Percentiles rank a stretch among this genome's conserved stretches.
Evolutionary conservation across 352 stramenopile genomes (phyloP).

Genomic region (Globisporangium takayamanum): DNA sequence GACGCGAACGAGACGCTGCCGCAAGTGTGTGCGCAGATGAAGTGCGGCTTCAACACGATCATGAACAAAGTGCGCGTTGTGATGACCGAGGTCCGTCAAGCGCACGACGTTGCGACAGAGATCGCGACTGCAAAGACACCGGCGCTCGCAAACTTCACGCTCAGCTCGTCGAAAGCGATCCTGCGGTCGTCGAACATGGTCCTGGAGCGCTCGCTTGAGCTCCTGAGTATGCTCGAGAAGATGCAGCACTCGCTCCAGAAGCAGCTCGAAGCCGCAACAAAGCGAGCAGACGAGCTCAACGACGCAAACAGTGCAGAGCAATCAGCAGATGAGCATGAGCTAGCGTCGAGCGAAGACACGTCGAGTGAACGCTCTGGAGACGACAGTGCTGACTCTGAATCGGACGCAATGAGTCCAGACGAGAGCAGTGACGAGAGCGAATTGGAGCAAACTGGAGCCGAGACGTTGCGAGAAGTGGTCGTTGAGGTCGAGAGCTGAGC

Average conservation of each 20-base stretch:
- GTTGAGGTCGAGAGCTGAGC: constrained; percentile 6
- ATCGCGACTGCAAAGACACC: constrained; percentile 17
- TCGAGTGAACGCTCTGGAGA: not conserved
- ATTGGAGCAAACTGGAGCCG: constrained; percentile 3
- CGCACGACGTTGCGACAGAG: constrained; percentile 21
- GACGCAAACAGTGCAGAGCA: constrained; percentile 1
- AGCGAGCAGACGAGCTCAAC: not conserved
- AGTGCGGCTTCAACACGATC: constrained; percentile 54
- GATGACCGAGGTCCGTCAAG: constrained; percentile 36
- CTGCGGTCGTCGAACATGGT: constrained; percentile 47
- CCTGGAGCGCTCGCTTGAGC: constrained; percentile 47
- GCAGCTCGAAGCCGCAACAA: constrained; percentile 18
- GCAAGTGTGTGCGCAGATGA: constrained; percentile 65
- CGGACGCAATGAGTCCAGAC: constrained; percentile 4
- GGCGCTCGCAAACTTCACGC: constrained; percentile 43
- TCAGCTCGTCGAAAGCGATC: constrained; percentile 45
- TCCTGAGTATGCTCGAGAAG: constrained; percentile 45
- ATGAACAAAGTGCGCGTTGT: constrained; percentile 38
- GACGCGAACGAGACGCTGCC: constrained; percentile 43
- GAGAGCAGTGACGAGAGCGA: constrained; percentile 4
- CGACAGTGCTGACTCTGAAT: constrained; percentile 12
- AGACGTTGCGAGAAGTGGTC: constrained; percentile 13
- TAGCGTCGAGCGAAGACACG: not conserved
- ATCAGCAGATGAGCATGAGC: not conserved
- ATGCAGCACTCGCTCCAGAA: constrained; percentile 22